These are phyloP conservation scores for Dactylonectria estremocensis DNA, from an alignment of 2,329 filamentous ascomycete species.

Conservation along the genomic window DNA sequence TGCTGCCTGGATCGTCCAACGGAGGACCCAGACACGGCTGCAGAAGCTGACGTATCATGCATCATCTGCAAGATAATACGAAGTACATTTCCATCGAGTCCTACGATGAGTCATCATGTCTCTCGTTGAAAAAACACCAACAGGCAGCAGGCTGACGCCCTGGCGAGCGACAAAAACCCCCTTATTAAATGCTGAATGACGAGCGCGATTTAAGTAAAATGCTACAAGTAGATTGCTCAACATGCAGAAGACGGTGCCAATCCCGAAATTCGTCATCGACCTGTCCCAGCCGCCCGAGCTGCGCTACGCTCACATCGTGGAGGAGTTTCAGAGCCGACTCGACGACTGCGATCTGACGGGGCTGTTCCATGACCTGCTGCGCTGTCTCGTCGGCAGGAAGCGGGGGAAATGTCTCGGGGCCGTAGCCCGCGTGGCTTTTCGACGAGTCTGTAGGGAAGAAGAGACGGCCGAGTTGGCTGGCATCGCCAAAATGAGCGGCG, in stretches of 20 bases:
- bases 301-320: conserved; percentile 49
- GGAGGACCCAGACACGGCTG: no score
- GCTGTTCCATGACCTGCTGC: conserved; percentile 67
- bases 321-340: conserved; percentile 37
- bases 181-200: not conserved
- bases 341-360: conserved; percentile 53
- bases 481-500: conserved; percentile 64
- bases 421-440: conserved; percentile 63
- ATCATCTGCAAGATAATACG: no score
- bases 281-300: conserved; percentile 45
- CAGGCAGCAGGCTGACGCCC: not conserved
- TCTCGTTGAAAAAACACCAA: not conserved
- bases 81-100: not conserved
- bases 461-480: conserved; percentile 75
- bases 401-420: conserved; percentile 48
- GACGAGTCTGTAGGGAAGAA: conserved; percentile 66
- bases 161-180: not conserved
- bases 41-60: no score
- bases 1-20: no score
- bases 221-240: not conserved
- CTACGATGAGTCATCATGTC: not conserved
- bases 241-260: not conserved
- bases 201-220: no score
- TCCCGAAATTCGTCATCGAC: conserved; percentile 49
- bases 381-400: conserved; percentile 33